Base-by-base conservation (phyloP, 176 grass and related monocot species). In the Triticum monococcum region DNA sequence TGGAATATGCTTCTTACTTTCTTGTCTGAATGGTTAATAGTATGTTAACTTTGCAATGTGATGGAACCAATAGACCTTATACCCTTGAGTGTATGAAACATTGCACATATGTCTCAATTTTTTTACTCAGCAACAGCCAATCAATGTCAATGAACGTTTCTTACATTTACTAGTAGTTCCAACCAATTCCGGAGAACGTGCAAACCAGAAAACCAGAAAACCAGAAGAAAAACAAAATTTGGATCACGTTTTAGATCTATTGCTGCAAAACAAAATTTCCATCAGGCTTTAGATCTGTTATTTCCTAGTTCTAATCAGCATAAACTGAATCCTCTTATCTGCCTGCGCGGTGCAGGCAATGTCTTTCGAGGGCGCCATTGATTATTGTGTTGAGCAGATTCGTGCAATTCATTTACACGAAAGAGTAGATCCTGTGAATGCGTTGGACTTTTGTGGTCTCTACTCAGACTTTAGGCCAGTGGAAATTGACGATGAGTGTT, bases 401-500 rank as follows among this genome's bases (percentile, higher is more conserved):
- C 45, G 12, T 48, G 45, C 45, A 48, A 48, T 48, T 48, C 45
- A 48, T 48, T 48, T 48, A 48, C 45, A 48, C 1, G 45, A 14
- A 48, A 48, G 45, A 48, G 45, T 16, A 40, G 5, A 60, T 13
- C 5, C 59, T 71, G 18, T 28, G 12, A 16, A 71, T 64, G 75
- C 12, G 12, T 10, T 73, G 30, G 14, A 11, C 16, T 81, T 89
- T 73, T 16, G 0, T 30, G 4, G 3, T 52, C 1, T 0, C 5
- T 84, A 79, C 72, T 84, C 67, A 24, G 54, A 4, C 72, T 56
- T 89, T 72, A 72, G 75, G 23, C 75, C 81, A 3, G 81, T 89
- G n/a, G 7, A 7, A 64, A 59, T 57, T 74, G 87, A 89, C 30
- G 76, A 56, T 9, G 87, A 89, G 23, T 80, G 87, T 85, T 89